Base-by-base conservation (phyloP, 139 green algal species). In the Tetraselmis chui region DNA sequence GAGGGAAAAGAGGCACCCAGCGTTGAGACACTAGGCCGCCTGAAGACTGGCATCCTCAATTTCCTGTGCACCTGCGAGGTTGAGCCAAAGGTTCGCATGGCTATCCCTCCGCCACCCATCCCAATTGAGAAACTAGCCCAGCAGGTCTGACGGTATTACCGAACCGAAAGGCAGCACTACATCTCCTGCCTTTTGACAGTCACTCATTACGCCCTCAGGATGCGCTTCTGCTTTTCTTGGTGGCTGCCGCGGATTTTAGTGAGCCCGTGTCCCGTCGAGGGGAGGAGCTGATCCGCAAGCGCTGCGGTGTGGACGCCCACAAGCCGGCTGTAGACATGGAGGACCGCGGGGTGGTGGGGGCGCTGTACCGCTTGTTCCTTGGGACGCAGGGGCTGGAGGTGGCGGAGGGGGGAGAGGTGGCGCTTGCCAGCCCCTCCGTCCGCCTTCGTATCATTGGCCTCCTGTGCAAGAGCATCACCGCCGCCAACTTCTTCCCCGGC, bases 251-350 rank as follows among this genome's bases (percentile, higher is more conserved):
- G 29, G 91, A 95, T 79, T 89, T 91, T 0, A 79, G 78, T 0
- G 92, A 96, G 1, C 30, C 85, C 28, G 90, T 93, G 75, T 78
- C 81, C n/a, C 90, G 87, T 76, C 85, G 91, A 0, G 94, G 88
- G 1, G 93, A 97, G 59, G 93, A 96, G 79, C 85, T 98, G 86
- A 75, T 95, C 28, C 90, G 89, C 76, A 91, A 90, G 74, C 80
- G 87, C 18, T 92, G 88, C 30, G 79, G 75, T 24, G 32, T 85
- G 23, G 90, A 93, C 76, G 78, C 79, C 29, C 29, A 81, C 28
- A 83, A 82, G 78, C 86, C 86, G 1, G 78, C 81, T 23, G 92
- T 95, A 5, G 87, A 97, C 79, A 79, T 96, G 78, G 93, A 97
- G 83, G 80, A 89, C 59, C 29, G 58, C 0, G 32, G 28, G 26